phyloP scores from a whole-genome alignment of 306 rosid species.

The Quercus agrifolia region DNA sequence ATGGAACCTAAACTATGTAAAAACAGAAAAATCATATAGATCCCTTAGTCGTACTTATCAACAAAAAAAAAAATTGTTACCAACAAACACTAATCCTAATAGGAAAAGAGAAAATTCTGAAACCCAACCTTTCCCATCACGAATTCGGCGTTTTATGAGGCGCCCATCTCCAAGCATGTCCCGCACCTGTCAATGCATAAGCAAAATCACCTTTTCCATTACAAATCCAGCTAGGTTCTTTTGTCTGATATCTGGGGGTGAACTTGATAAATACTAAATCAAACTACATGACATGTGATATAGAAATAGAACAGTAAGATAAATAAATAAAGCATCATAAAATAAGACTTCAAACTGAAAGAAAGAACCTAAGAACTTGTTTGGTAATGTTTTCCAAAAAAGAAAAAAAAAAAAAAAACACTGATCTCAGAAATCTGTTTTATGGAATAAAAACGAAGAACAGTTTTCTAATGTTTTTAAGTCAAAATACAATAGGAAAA shows the following conservation, averaged over 20 bases:
- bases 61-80: neutral
- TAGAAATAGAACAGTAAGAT: neutral
- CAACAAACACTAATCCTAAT: slow-evolving; percentile 1
- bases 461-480: too few relatives aligned
- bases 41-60: neutral
- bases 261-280: neutral
- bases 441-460: too few relatives aligned
- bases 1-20: slow-evolving; percentile 3
- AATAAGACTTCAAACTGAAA: neutral
- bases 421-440: too few relatives aligned
- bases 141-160: slow-evolving; percentile 85
- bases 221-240: neutral
- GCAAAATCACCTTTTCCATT: slow-evolving; percentile 14
- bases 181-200: slow-evolving; percentile 64
- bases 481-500: too few relatives aligned
- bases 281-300: neutral
- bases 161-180: slow-evolving; percentile 99
- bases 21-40: slow-evolving; percentile 7
- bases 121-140: slow-evolving; percentile 82
- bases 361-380: neutral
- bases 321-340: neutral
- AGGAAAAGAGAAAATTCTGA: slow-evolving; percentile 12
- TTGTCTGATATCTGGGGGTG: neutral
- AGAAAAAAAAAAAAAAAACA: too few relatives aligned
- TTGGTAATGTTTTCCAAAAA: too few relatives aligned